Base-by-base conservation (phyloP, 2,329 filamentous ascomycete genomes). In the Clathrospora elynae region DNA sequence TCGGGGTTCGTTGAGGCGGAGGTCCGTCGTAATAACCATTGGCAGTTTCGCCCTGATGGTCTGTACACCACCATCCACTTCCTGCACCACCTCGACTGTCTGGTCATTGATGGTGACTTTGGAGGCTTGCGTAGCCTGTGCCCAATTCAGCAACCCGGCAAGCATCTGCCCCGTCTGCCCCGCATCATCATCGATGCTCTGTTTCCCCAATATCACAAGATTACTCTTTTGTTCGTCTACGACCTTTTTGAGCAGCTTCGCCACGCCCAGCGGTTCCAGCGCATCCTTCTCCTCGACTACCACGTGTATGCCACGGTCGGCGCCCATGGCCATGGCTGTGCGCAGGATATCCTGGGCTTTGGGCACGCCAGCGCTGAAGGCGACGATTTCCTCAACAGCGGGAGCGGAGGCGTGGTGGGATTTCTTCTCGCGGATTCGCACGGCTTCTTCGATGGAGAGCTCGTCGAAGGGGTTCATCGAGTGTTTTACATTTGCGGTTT, bases 381-480 rank as follows among this genome's bases (percentile, higher is more conserved):
- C 85, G 69, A 93, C 85, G 67, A 99, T 97, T 71, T 96, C 90
- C 59, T 90, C 86, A 50, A 99, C 91, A 14, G 51, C 32, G 17
- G 53, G 53, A 9, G 53, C 53, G 23, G 41, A 43, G 12, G 55
- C 13, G 42, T 62, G 36, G 62, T 86, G 85, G 53, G 49, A 37
- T 44, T 66, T 66, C 78, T 88, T 87, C 73, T 97, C 92, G 72
- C 93, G 91, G 68, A 99, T 87, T 26, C 89, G 90, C 36, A 96
- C 88, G 36, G 91, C 89, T 77, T 97, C 93, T 76, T 99, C 93
- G 72, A 99, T 85, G 29, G 90, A 95, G 66, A 99, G 88, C 73
- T 99, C 93, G 78, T 99, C 93, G 75, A 99, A 99, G 13, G 93
- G 93, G 80, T 97, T 99, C 83, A 99, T 92, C 70, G 86, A 91